Base-by-base conservation (phyloP, 1,284 basidiomycete species). In the Neolentinus lepideus region DNA sequence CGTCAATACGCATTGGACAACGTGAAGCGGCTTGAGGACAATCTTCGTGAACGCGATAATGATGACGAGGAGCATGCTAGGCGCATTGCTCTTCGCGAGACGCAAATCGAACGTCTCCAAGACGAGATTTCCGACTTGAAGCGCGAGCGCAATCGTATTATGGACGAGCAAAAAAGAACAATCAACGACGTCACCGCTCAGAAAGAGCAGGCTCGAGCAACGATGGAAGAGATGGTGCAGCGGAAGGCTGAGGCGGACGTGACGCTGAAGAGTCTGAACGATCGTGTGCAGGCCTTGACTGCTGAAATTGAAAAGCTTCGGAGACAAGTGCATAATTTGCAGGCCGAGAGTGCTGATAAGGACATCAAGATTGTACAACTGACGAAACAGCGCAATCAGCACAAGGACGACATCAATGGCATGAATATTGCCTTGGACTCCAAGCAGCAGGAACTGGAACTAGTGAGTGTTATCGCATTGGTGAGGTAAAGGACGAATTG, bases 371-470 rank as follows among this genome's bases (percentile, higher is more conserved):
- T 95, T 25, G 73, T 83, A n/a, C 87, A 90, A 62, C 68, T 91
- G 52, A 76, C 77, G 56, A 88, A 88, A 67, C 79, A 88, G 62
- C 78, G 80, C 33, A 73, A 76, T 0, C 79, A 86, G 64, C 79
- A 89, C 57, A 84, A 84, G 64, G 89, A 93, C 54, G 92, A 93
- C 66, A 70, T 89, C 46, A 73, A 81, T 54, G 88, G 90, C 36
- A 71, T 94, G 60, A 93, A 93, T 64, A 89, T 92, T 45, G 92
- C 91, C 0, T 69, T 94, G 57, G 90, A 93, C 68, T 85, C 90
- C 22, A 94, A 94, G 70, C 92, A 94, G 65, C 90, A 93, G 65
- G 92, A 94, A 66, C 74, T 95, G 24, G 91, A 94, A 66, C 66
- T 92, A 71, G 92, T 94, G 56, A 61, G 87, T 76, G 21, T 36